Evolutionary conservation across 345 rosid genomes (phyloP).

Genomic region (Populus pruinosa): DNA sequence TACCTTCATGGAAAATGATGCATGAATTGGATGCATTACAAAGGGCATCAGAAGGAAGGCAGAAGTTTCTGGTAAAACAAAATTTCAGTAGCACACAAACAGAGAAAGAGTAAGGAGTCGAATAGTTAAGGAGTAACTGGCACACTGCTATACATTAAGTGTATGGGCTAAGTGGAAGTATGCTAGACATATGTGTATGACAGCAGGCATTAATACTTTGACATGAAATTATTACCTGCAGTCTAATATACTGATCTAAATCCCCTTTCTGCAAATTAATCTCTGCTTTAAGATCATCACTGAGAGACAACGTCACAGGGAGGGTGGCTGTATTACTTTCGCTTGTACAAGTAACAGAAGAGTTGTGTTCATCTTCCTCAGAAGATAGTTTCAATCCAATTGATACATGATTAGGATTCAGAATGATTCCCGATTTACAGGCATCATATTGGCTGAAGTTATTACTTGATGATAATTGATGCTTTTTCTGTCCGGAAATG

Average conservation of each 20-base stretch:
- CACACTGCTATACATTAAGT: too few relatives aligned
- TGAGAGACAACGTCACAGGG: constrained; percentile 45
- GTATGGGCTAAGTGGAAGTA: background rate
- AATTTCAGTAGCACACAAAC: too few relatives aligned
- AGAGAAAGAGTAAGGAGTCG: background rate
- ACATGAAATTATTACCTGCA: constrained; percentile 43
- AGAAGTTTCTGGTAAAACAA: background rate
- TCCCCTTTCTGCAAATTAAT: constrained; percentile 62
- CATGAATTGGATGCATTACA: background rate
- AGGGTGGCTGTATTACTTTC: constrained; percentile 40
- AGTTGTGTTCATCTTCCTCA: constrained; percentile 70
- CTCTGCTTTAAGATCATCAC: constrained; percentile 42
- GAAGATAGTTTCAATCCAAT: constrained; percentile 64
- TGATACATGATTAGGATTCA: constrained; percentile 58
- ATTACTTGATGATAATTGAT: constrained; percentile 36
- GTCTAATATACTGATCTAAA: constrained; percentile 46
- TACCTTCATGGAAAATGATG: too few relatives aligned
- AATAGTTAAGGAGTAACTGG: background rate
- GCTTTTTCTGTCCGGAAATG: constrained; percentile 38
- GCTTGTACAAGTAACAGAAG: constrained; percentile 55
- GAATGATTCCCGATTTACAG: constrained; percentile 36
- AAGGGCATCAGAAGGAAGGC: background rate
- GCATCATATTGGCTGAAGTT: constrained; percentile 41
- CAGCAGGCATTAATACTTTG: background rate
- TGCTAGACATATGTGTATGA: background rate